These are phyloP conservation scores for Amanita polypyramis DNA, from an alignment of 768 basidiomycete species.

Conservation along the genomic window DNA sequence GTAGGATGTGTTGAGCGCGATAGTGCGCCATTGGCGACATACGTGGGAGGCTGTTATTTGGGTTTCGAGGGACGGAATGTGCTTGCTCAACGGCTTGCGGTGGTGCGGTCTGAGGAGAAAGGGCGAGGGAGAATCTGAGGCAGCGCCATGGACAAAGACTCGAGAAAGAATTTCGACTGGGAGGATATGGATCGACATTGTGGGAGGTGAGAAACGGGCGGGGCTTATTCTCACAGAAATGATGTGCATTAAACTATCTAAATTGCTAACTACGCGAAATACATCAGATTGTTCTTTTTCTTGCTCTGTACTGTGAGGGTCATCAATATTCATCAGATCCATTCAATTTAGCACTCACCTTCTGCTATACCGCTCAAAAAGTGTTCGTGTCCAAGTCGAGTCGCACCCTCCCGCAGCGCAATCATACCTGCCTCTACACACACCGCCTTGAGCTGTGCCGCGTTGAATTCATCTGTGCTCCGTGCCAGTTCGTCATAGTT, in stretches of 20 bases:
- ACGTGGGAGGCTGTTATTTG: constrained; percentile 51
- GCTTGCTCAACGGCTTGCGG: constrained; percentile 19
- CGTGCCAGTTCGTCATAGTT: constrained; percentile 96
- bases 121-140: constrained; percentile 34
- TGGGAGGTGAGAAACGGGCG: constrained; percentile 4
- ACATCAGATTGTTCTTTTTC: constrained; percentile 98
- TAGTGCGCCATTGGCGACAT: constrained; percentile 43
- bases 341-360: constrained; percentile 32
- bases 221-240: background rate
- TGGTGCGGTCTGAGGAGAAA: constrained; percentile 40
- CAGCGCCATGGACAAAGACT: constrained; percentile 45
- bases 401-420: constrained; percentile 86
- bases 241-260: background rate
- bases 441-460: constrained; percentile 92
- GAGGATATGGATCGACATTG: constrained; percentile 30
- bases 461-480: constrained; percentile 98
- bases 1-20: constrained; percentile 38
- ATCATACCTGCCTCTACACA: constrained; percentile 99
- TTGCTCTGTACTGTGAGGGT: constrained; percentile 83
- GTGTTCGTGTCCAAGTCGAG: constrained; percentile 85
- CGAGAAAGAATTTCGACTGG: constrained; percentile 51
- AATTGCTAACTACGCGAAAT: constrained; percentile 57
- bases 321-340: constrained; percentile 3
- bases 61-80: constrained; percentile 29
- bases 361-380: constrained; percentile 90